Conservation (phyloP, 2,329 filamentous ascomycete species). For the Penicillium sp. region DNA sequence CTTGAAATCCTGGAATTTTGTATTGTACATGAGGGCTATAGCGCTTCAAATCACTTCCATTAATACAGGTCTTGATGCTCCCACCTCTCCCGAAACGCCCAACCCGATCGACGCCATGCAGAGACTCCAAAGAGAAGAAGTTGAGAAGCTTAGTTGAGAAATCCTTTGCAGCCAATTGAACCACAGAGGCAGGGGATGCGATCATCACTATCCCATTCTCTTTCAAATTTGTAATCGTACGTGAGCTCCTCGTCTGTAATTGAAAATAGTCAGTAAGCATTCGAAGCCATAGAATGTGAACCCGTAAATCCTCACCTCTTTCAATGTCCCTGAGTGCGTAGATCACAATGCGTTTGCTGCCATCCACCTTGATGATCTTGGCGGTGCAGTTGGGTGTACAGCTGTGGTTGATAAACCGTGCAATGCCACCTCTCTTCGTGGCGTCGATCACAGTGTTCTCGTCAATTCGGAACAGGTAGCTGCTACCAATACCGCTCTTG, state of each 20-base stretch:
- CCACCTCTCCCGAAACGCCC: conserved; percentile 12
- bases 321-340: conserved; percentile 94
- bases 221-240: conserved; percentile 99
- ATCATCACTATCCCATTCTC: conserved; percentile 89
- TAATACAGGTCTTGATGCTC: conserved; percentile 16
- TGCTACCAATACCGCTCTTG: conserved; percentile 93
- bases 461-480: conserved; percentile 96
- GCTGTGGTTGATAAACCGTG: conserved; percentile 95
- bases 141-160: conserved; percentile 69
- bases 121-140: conserved; percentile 7
- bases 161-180: conserved; percentile 93
- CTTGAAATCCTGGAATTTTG: conserved; percentile 13
- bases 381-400: conserved; percentile 98
- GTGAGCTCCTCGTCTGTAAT: conserved; percentile 89
- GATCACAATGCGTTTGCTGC: conserved; percentile 97
- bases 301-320: conserved; percentile 72
- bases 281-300: neutral
- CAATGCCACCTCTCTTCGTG: conserved; percentile 97
- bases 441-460: conserved; percentile 97
- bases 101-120: conserved; percentile 11
- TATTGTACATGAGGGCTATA: conserved; percentile 26
- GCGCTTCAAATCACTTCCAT: conserved; percentile 20
- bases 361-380: conserved; percentile 98
- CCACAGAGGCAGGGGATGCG: conserved; percentile 97
- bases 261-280: conserved; percentile 9